Conservation (phyloP, 164 flowering plant species). For the Liriodendron chinense region DNA sequence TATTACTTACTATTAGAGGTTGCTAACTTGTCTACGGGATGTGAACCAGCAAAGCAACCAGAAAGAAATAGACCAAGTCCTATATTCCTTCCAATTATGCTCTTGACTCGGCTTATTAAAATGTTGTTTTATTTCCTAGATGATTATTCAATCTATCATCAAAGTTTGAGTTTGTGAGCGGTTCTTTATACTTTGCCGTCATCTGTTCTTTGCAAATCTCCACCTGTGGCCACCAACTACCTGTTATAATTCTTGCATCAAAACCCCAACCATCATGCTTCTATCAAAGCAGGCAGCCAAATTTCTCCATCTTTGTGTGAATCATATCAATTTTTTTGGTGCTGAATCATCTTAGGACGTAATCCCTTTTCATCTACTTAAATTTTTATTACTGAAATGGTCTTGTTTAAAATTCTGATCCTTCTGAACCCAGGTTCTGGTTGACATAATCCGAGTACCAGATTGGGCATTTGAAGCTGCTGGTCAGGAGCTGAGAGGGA, state of each 20-base stretch:
- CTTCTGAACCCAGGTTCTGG: constrained; percentile 57
- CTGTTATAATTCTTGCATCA: neutral
- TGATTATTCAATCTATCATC: too few relatives aligned
- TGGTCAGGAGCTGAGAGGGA: constrained; percentile 90
- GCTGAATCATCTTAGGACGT: neutral
- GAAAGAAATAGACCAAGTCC: neutral
- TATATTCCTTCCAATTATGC: too few relatives aligned
- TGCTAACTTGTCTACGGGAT: too few relatives aligned
- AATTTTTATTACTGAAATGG: neutral
- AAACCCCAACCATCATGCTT: too few relatives aligned
- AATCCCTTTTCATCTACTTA: neutral
- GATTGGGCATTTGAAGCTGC: constrained; percentile 99
- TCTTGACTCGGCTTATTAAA: too few relatives aligned
- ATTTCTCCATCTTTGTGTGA: neutral
- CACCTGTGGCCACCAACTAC: neutral
- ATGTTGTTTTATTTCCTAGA: too few relatives aligned
- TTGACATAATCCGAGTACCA: constrained; percentile 93
- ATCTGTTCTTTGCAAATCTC: too few relatives aligned
- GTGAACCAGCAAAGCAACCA: neutral
- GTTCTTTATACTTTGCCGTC: too few relatives aligned
- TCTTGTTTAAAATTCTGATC: neutral
- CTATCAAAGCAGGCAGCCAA: neutral
- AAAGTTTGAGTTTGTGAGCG: too few relatives aligned
- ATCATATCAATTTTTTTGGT: neutral
- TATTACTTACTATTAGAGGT: too few relatives aligned